Evolutionary conservation across 2,329 filamentous ascomycete genomes (phyloP).

Genomic region (Ophiosphaerella herpotricha): DNA sequence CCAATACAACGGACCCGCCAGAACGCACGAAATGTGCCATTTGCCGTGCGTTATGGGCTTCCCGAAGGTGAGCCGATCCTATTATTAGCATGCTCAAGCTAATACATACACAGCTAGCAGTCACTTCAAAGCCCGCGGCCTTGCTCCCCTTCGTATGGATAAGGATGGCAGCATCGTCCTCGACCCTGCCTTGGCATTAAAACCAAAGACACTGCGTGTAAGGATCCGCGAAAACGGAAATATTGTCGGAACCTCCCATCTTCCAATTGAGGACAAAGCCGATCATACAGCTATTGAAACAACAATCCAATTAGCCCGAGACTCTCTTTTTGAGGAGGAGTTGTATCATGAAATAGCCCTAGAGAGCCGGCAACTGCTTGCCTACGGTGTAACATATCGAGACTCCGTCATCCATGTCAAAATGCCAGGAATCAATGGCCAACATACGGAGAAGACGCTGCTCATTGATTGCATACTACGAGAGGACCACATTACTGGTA

Average conservation of each 20-base stretch:
- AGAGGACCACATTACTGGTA: constrained; percentile 49
- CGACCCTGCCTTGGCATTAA: constrained; percentile 65
- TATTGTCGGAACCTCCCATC: constrained; percentile 61
- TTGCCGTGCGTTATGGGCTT: constrained; percentile 90
- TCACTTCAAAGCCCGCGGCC: constrained; percentile 69
- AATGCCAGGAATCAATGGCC: constrained; percentile 18
- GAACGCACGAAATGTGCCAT: constrained; percentile 67
- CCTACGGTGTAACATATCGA: constrained; percentile 70
- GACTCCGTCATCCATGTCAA: constrained; percentile 49
- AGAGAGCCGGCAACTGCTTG: constrained; percentile 74
- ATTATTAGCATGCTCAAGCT: background rate
- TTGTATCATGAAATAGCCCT: constrained; percentile 87
- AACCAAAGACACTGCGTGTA: constrained; percentile 68
- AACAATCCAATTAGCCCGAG: constrained; percentile 73
- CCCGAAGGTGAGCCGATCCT: constrained; percentile 63
- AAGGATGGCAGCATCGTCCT: constrained; percentile 76
- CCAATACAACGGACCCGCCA: constrained; percentile 58
- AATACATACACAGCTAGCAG: constrained; percentile 51
- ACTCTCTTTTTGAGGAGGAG: constrained; percentile 82
- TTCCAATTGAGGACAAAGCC: constrained; percentile 31
- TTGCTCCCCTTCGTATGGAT: constrained; percentile 76
- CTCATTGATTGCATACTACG: constrained; percentile 70
- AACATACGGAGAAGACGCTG: constrained; percentile 59
- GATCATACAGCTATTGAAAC: constrained; percentile 65
- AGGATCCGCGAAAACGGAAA: constrained; percentile 63